Evolutionary conservation across 805 yeast genomes (phyloP).

Genomic region (Sporopachydermia lactativora): DNA sequence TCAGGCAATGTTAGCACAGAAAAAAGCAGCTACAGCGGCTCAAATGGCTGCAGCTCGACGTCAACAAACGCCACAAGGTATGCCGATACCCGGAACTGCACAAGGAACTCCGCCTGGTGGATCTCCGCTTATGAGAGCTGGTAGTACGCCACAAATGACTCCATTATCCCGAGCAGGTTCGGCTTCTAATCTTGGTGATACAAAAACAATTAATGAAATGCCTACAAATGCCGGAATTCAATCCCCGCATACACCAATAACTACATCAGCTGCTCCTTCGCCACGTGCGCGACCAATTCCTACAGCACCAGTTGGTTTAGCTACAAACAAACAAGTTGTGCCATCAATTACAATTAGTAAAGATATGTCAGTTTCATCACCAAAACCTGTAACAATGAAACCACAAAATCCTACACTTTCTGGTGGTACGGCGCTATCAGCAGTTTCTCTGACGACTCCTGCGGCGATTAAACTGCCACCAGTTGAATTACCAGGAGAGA

Average conservation of each 20-base stretch:
- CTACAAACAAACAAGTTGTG: conserved; percentile 36
- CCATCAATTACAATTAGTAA: conserved; percentile 54
- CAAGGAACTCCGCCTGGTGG: conserved; percentile 7
- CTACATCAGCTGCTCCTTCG: too few species aligned
- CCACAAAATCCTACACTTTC: conserved; percentile 70
- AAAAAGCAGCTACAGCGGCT: conserved; percentile 10
- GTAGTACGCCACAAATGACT: too few species aligned
- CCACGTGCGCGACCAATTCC: too few species aligned
- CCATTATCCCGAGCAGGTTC: too few species aligned
- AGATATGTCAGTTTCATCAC: conserved; percentile 49
- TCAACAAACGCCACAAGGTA: not conserved
- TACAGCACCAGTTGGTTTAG: conserved; percentile 22
- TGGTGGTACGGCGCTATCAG: conserved; percentile 67
- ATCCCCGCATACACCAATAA: too few species aligned
- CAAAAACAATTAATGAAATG: too few species aligned
- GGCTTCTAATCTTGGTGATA: too few species aligned
- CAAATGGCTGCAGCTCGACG: conserved; percentile 3
- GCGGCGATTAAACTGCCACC: conserved; percentile 62
- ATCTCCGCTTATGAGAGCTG: too few species aligned
- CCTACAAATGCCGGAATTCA: too few species aligned
- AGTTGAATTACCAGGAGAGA: conserved; percentile 66
- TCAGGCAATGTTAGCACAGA: conserved; percentile 9
- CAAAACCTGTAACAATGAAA: conserved; percentile 49
- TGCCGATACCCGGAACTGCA: not conserved
- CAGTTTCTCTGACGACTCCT: conserved; percentile 65